A percentile compares a stretch with the other conserved stretches of the same genome.
These are phyloP conservation scores for Didymellaceae sp. DNA, from an alignment of 2,329 filamentous ascomycete genomes.

Conservation along the genomic window DNA sequence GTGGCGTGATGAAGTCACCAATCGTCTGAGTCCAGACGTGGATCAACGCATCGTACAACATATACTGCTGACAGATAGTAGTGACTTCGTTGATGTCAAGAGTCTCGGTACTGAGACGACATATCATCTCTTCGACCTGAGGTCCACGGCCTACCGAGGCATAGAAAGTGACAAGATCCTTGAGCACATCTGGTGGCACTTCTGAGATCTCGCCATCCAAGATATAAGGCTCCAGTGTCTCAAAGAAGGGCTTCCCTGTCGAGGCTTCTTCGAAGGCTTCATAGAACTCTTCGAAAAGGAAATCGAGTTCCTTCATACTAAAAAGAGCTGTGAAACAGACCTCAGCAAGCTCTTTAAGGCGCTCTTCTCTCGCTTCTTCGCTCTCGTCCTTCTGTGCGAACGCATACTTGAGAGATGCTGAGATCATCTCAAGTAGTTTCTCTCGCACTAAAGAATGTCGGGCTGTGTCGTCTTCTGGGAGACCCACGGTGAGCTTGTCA, in stretches of 20 bases:
- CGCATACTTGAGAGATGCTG: slow-evolving; percentile 86
- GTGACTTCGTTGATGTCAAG: slow-evolving; percentile 96
- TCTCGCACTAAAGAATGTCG: slow-evolving; percentile 85
- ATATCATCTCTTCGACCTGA: slow-evolving; percentile 91
- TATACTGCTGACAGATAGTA: slow-evolving; percentile 85
- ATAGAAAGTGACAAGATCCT: slow-evolving; percentile 83
- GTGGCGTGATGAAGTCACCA: slow-evolving; percentile 85
- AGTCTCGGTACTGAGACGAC: slow-evolving; percentile 85
- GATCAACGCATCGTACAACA: slow-evolving; percentile 91
- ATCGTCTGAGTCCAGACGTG: slow-evolving; percentile 97
- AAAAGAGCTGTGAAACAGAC: slow-evolving; percentile 85
- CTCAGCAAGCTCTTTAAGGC: slow-evolving; percentile 78
- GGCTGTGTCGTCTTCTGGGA: slow-evolving; percentile 80
- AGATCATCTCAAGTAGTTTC: slow-evolving; percentile 91
- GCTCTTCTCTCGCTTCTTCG: slow-evolving; percentile 59
- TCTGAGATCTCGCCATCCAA: slow-evolving; percentile 75
- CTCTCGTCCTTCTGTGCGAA: slow-evolving; percentile 69
- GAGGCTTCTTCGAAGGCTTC: slow-evolving; percentile 84
- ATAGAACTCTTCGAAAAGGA: slow-evolving; percentile 89
- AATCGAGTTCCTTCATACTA: slow-evolving; percentile 77
- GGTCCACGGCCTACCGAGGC: slow-evolving; percentile 76
- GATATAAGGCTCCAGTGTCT: slow-evolving; percentile 87
- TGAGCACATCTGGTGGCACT: slow-evolving; percentile 83
- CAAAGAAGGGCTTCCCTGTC: slow-evolving; percentile 78
- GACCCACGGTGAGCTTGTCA: slow-evolving; percentile 92